Evolutionary conservation across 2,329 filamentous ascomycete species (phyloP).

Genomic region (Exophiala phaeomuriformis): DNA sequence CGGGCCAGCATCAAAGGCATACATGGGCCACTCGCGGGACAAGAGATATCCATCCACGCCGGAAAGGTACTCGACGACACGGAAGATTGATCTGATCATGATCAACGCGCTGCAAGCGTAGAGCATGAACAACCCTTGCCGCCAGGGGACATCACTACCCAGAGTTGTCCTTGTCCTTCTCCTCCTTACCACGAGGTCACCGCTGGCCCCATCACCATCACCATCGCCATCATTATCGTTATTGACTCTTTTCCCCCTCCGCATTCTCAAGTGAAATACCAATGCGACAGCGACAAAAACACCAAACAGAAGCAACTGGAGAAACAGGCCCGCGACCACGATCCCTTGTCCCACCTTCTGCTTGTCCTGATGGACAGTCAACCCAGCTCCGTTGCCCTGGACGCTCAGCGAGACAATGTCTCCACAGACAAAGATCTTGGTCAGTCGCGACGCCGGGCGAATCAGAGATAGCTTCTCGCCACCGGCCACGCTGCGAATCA

Average conservation of each 20-base stretch:
- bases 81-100: conserved; percentile 29
- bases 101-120: conserved; percentile 28
- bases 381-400: conserved; percentile 36
- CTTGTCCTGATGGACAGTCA: conserved; percentile 28
- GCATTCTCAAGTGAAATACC: conserved; percentile 26
- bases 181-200: too few relatives aligned
- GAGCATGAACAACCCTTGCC: conserved; percentile 32
- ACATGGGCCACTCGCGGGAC: conserved; percentile 39
- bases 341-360: conserved; percentile 12
- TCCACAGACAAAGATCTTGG: conserved; percentile 37
- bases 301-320: conserved; percentile 29
- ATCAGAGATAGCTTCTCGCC: conserved; percentile 34
- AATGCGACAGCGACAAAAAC: conserved; percentile 27
- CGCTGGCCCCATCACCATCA: too few relatives aligned
- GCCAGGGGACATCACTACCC: conserved; percentile 31
- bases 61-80: conserved; percentile 42
- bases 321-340: conserved; percentile 26
- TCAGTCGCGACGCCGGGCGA: conserved; percentile 31
- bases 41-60: conserved; percentile 39
- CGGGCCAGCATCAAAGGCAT: conserved; percentile 39
- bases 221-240: too few relatives aligned
- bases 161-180: too few relatives aligned
- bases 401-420: conserved; percentile 41
- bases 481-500: conserved; percentile 32
- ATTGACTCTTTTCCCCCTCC: neutral